These are phyloP conservation scores for Phytophthora lateralis DNA, from an alignment of 352 stramenopile species.

Conservation along the genomic window DNA sequence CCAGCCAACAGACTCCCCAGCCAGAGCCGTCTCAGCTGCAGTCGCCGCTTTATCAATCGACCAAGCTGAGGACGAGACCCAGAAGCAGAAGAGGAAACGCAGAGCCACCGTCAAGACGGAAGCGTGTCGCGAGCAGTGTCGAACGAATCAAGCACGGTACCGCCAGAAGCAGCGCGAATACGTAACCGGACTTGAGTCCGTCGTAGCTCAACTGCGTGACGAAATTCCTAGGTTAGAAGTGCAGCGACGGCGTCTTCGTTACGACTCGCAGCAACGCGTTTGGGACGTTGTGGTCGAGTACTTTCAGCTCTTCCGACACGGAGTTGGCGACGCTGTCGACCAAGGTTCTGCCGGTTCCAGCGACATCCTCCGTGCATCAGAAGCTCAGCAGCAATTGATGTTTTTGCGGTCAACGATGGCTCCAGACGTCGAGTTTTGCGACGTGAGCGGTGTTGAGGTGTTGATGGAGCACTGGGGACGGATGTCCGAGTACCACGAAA, in stretches of 20 bases:
- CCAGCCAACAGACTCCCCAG: constrained; percentile 16
- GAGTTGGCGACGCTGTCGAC: constrained; percentile 23
- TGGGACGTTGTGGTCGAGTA: constrained; percentile 44
- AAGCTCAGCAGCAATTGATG: constrained; percentile 45
- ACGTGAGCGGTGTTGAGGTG: constrained; percentile 29
- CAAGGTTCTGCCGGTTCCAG: constrained; percentile 10
- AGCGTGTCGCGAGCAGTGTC: constrained; percentile 58
- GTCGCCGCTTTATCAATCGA: constrained; percentile 27
- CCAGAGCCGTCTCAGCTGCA: constrained; percentile 16
- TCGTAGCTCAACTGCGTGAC: constrained; percentile 36
- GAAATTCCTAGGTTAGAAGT: constrained; percentile 45
- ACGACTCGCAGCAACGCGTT: constrained; percentile 30
- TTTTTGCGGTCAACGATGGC: constrained; percentile 49
- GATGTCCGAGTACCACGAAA: constrained; percentile 40
- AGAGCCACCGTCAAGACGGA: constrained; percentile 44
- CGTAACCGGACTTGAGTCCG: constrained; percentile 35
- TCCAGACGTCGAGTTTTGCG: constrained; percentile 38
- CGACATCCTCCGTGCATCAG: constrained; percentile 25
- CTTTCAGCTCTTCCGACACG: constrained; percentile 39
- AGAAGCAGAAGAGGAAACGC: constrained; percentile 38
- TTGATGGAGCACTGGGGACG: constrained; percentile 46
- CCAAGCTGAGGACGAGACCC: neutral
- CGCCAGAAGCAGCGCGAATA: constrained; percentile 54
- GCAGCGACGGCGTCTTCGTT: constrained; percentile 31
- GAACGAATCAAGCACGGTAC: constrained; percentile 62